phyloP scores from a whole-genome alignment of 2,329 filamentous ascomycete species.

The Trichoderma sp. region DNA sequence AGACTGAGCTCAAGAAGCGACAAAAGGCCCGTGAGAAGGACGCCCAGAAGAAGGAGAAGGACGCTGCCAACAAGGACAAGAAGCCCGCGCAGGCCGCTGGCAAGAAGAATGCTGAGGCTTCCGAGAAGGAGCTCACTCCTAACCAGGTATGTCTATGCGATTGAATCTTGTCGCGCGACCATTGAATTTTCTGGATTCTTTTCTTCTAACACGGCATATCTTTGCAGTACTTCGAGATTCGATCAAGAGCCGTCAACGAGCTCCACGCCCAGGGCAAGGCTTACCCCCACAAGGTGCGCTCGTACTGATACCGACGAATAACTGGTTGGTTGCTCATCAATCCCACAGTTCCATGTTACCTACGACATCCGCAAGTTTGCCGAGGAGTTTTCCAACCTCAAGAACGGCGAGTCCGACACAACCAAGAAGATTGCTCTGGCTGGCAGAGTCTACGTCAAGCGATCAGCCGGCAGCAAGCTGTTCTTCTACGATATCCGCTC shows the following conservation, averaged over 20 bases:
- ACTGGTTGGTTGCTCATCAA: not conserved
- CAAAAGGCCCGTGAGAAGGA: conserved; percentile 88
- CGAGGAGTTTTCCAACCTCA: conserved; percentile 74
- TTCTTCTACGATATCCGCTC: conserved; percentile 76
- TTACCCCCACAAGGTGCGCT: conserved; percentile 75
- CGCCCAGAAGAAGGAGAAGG: conserved; percentile 86
- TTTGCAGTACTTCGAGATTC: conserved; percentile 83
- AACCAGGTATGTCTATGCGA: conserved; percentile 45
- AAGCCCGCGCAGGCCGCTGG: conserved; percentile 27
- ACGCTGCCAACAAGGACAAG: conserved; percentile 58
- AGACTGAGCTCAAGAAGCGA: conserved; percentile 90
- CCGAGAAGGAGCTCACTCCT: conserved; percentile 58
- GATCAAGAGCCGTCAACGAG: conserved; percentile 70
- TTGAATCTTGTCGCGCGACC: not conserved
- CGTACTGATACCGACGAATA: not conserved
- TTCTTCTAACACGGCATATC: not conserved
- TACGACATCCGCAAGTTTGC: conserved; percentile 81
- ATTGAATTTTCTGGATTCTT: not conserved
- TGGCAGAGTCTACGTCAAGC: conserved; percentile 87
- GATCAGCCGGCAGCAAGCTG: conserved; percentile 78
- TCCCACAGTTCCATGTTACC: conserved; percentile 72
- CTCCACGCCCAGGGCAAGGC: conserved; percentile 46
- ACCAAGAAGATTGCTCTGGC: conserved; percentile 76
- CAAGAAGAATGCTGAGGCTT: conserved; percentile 61
- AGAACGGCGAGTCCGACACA: conserved; percentile 82